Conservation (phyloP, 1,284 basidiomycete species). For the Cutaneotrichosporon dermatis region DNA sequence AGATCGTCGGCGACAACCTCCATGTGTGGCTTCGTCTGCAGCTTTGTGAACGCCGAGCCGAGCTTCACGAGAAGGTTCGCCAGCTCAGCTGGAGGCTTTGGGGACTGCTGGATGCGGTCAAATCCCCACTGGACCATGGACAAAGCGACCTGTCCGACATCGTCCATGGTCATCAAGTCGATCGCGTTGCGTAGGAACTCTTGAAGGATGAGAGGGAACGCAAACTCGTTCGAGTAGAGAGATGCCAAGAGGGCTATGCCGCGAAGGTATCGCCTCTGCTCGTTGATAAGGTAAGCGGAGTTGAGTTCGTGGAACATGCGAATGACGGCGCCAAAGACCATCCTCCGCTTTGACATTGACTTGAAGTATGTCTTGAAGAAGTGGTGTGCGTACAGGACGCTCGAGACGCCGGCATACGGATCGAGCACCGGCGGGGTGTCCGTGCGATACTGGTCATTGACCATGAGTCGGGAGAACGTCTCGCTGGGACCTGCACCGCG, state of each 20-base stretch:
- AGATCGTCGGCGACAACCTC: slow-evolving; percentile 1
- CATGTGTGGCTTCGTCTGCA: background rate
- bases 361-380: slow-evolving; percentile 7
- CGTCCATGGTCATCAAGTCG: slow-evolving; percentile 62
- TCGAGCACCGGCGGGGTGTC: slow-evolving; percentile 6
- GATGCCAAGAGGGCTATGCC: slow-evolving; percentile 70
- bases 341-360: slow-evolving; percentile 21
- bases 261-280: slow-evolving; percentile 73
- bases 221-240: slow-evolving; percentile 57
- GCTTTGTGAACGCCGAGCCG: slow-evolving; percentile 17
- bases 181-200: slow-evolving; percentile 64
- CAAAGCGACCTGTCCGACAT: slow-evolving; percentile 64
- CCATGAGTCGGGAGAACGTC: slow-evolving; percentile 11
- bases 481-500: background rate
- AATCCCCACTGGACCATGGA: slow-evolving; percentile 76
- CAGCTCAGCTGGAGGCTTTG: slow-evolving; percentile 8
- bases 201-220: slow-evolving; percentile 59
- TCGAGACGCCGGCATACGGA: background rate
- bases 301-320: slow-evolving; percentile 67
- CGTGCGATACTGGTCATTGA: background rate
- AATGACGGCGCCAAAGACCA: slow-evolving; percentile 71
- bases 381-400: slow-evolving; percentile 10
- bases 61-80: slow-evolving; percentile 30
- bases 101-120: slow-evolving; percentile 31
- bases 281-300: slow-evolving; percentile 71